These are phyloP conservation scores for Catharanthus roseus DNA, from an alignment of 257 asterid genomes.

Conservation along the genomic window DNA sequence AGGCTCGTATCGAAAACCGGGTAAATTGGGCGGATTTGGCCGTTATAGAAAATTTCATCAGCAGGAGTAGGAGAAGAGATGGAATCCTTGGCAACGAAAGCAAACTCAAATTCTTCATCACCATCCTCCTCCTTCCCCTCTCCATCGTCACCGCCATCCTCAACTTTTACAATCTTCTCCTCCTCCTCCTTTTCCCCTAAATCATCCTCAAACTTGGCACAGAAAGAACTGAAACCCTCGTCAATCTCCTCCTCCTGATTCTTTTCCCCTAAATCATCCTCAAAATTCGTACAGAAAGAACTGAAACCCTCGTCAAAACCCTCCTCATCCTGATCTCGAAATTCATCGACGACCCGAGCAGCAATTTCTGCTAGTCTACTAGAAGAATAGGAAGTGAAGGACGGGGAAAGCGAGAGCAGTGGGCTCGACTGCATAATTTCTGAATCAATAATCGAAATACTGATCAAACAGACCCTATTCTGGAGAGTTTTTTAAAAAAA, in stretches of 20 bases:
- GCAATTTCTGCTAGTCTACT: slow-evolving; percentile 26
- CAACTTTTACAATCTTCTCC: not conserved
- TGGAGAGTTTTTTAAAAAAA: no score
- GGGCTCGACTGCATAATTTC: slow-evolving; percentile 19
- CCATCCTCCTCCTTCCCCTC: slow-evolving; percentile 5
- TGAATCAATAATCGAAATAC: not conserved
- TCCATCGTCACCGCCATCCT: not conserved
- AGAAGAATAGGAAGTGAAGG: slow-evolving; percentile 24
- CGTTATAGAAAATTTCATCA: slow-evolving; percentile 62
- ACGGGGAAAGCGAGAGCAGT: slow-evolving; percentile 17
- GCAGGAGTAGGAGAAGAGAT: slow-evolving; percentile 24
- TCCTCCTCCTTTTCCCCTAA: not conserved
- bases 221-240: not conserved
- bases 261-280: not conserved
- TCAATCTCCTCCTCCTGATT: no score
- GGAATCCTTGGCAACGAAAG: slow-evolving; percentile 12
- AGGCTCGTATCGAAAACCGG: slow-evolving; percentile 44
- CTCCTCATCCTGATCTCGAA: not conserved
- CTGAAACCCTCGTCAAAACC: not conserved
- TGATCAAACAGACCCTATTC: not conserved
- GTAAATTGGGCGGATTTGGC: slow-evolving; percentile 61
- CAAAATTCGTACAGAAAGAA: not conserved
- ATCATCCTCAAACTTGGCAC: no score
- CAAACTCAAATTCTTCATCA: slow-evolving; percentile 31
- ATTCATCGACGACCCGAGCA: slow-evolving; percentile 31